phyloP scores from a whole-genome alignment of 129 eudicot genomes.

The Calendula officinalis region DNA sequence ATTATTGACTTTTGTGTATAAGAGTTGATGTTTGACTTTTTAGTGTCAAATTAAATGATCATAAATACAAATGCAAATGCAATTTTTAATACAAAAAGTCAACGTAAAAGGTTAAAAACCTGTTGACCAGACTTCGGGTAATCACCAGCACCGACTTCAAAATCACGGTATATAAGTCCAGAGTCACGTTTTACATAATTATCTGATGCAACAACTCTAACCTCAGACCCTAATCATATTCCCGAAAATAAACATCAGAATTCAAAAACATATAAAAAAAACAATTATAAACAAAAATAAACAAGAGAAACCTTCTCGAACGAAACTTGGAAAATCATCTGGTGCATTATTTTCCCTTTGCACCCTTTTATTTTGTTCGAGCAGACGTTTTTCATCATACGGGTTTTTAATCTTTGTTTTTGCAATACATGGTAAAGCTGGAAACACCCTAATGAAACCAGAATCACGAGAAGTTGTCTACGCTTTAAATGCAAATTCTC shows the following conservation, averaged over 20 bases:
- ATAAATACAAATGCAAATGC: conserved; percentile 5
- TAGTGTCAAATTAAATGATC: not conserved
- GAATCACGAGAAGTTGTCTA: conserved; percentile 51
- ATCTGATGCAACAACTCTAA: conserved; percentile 77
- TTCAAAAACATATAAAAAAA: not conserved
- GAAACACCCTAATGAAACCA: conserved; percentile 57
- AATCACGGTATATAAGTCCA: conserved; percentile 84
- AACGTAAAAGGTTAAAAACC: conserved; percentile 49
- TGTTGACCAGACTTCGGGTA: conserved; percentile 97
- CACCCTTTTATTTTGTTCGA: conserved; percentile 85
- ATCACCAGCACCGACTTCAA: conserved; percentile 82
- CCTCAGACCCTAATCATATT: conserved; percentile 65
- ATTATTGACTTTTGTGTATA: not conserved
- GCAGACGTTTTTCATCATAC: conserved; percentile 88
- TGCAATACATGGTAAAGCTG: conserved; percentile 63
- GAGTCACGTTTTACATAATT: conserved; percentile 71
- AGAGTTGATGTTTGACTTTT: not conserved
- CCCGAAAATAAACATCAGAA: conserved; percentile 19
- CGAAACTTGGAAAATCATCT: conserved; percentile 89
- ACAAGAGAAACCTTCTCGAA: conserved; percentile 70
- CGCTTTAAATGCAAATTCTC: conserved; percentile 38
- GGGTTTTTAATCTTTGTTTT: conserved; percentile 86
- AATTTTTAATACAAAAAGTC: not conserved
- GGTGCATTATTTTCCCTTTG: conserved; percentile 94
- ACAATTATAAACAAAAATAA: too few relatives aligned